These are phyloP conservation scores for Colletotrichum lindemuthianum DNA, from an alignment of 2,329 filamentous ascomycete genomes.

Conservation along the genomic window DNA sequence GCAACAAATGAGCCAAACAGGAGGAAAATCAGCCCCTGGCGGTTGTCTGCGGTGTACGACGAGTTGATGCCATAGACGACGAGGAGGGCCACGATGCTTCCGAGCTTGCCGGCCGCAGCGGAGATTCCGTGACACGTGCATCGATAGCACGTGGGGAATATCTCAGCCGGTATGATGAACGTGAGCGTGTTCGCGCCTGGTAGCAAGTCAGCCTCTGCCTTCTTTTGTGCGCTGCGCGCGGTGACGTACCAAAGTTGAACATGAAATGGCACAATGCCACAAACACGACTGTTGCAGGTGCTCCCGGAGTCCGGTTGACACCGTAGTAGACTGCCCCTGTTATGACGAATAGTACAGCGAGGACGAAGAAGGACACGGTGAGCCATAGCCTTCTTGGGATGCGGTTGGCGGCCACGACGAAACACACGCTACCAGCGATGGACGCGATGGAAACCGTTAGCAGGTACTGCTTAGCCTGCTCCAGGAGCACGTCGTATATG, in stretches of 20 bases:
- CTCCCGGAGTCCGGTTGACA: conserved; percentile 52
- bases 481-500: conserved; percentile 61
- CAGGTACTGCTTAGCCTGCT: conserved; percentile 63
- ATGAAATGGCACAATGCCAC: conserved; percentile 64
- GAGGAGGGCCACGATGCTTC: conserved; percentile 62
- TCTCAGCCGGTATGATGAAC: conserved; percentile 72
- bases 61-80: conserved; percentile 61
- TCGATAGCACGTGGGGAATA: conserved; percentile 72
- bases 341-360: conserved; percentile 58
- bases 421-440: conserved; percentile 60
- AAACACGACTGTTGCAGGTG: conserved; percentile 59
- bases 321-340: conserved; percentile 62
- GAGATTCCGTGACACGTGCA: conserved; percentile 71
- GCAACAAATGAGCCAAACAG: conserved; percentile 61
- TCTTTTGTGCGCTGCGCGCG: too few relatives aligned
- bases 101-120: conserved; percentile 68
- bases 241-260: conserved; percentile 62
- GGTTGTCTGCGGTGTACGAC: conserved; percentile 51
- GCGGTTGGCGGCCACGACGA: conserved; percentile 58
- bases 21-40: conserved; percentile 61
- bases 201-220: conserved; percentile 21
- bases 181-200: conserved; percentile 69
- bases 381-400: conserved; percentile 60
- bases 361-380: conserved; percentile 58
- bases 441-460: conserved; percentile 62